Conservation (phyloP, 176 grass and related monocot species). For the Microstegium vimineum region DNA sequence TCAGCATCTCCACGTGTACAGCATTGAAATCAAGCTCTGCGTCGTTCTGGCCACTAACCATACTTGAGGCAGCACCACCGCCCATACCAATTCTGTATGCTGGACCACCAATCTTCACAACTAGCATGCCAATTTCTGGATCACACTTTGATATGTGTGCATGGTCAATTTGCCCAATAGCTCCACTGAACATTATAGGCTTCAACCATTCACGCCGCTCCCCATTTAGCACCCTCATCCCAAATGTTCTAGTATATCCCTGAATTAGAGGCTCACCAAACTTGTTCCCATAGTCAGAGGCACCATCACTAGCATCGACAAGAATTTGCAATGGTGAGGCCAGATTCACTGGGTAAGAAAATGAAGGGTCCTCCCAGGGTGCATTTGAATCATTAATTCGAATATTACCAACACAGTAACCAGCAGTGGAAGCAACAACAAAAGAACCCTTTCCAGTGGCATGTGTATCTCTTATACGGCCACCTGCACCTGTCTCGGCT, state of each 20-base stretch:
- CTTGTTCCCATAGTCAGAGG: slow-evolving; percentile 89
- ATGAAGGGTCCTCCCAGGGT: slow-evolving; percentile 75
- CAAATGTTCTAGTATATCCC: slow-evolving; percentile 72
- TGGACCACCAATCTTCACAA: slow-evolving; percentile 84
- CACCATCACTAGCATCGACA: slow-evolving; percentile 65
- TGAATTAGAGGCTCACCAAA: slow-evolving; percentile 84
- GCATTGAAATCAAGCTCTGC: slow-evolving; percentile 90
- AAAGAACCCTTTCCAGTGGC: slow-evolving; percentile 75
- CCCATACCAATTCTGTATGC: slow-evolving; percentile 93
- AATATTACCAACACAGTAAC: slow-evolving; percentile 84
- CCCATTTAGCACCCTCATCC: slow-evolving; percentile 57
- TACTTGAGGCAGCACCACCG: slow-evolving; percentile 84
- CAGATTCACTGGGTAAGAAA: slow-evolving; percentile 64
- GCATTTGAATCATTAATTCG: slow-evolving; percentile 60
- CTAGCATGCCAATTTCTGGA: slow-evolving; percentile 72
- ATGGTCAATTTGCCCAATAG: slow-evolving; percentile 80
- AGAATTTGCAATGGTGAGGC: slow-evolving; percentile 75
- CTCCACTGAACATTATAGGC: slow-evolving; percentile 92
- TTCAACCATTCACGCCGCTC: slow-evolving; percentile 84
- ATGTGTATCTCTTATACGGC: slow-evolving; percentile 79
- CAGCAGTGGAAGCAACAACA: slow-evolving; percentile 69
- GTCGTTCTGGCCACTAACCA: slow-evolving; percentile 84
- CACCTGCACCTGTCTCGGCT: slow-evolving; percentile 79
- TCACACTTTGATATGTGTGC: slow-evolving; percentile 63
- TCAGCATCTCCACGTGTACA: slow-evolving; percentile 87